Base-by-base conservation (phyloP, 2,329 filamentous ascomycete species). In the Emergomyces orientalis region DNA sequence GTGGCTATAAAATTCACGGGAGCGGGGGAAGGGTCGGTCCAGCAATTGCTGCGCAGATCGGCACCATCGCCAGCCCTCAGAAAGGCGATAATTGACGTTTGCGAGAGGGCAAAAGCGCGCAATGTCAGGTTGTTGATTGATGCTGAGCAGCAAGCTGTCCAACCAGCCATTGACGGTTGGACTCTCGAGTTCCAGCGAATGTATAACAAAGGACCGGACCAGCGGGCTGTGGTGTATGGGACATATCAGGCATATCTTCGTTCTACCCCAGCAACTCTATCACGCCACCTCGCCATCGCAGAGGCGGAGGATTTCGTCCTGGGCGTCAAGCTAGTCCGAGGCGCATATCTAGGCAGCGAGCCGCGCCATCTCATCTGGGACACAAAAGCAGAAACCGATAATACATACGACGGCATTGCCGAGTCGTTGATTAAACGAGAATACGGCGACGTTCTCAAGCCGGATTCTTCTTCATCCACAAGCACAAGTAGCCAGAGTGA, bases 161-260 rank as follows among this genome's bases (percentile, higher is more conserved):
- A 96, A 76, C 78, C 82, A 3, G 89, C 89, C 17, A 92, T 94
- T 66, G 89, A 96, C 74, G 82, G 84, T 69, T 96, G 91, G 91
- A 89, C 87, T 13, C 76, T 93, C 60, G 75, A 81, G 30, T 88
- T 90, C 70, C 88, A 91, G 77, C 83, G 84, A 68, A 84, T 82
- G 73, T 91, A 90, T 79, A 94, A 94, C 78, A 82, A 78, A 62
- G 73, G 70, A 9, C 73, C 71, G 7, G 55, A 63, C 32, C 61
- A 62, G 59, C 80, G 82, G 61, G 86, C 88, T 8, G 80, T 91
- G 57, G 81, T 96, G 63, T 95, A 91, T 76, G 85, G 85, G 64
- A 91, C 88, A 0, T 91, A 91, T 73, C 88, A 91, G 73, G 86
- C 87, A 2, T 91, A 91, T 75, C 82, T 89, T 60, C 88, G 88